A percentile compares a stretch with the other conserved stretches of the same genome.
Conservation (phyloP, 345 rosid species). For the Salix suchowensis region DNA sequence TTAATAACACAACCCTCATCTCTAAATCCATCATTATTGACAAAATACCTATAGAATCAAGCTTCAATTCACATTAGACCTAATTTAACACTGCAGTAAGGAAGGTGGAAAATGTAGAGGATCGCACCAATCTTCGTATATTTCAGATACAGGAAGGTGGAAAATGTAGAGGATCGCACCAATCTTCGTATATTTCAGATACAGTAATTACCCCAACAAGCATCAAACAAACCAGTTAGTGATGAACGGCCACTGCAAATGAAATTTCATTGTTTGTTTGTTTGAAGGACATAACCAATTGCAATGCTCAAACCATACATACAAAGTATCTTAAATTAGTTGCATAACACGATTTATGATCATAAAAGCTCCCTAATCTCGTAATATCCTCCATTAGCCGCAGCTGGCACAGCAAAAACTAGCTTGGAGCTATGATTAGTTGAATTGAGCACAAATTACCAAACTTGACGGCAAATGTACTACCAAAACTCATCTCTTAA, state of each 20-base stretch:
- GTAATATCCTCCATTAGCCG: neutral
- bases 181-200: neutral
- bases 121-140: neutral
- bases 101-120: neutral
- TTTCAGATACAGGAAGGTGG: neutral
- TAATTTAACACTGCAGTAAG: neutral
- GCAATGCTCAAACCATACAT: too few species aligned
- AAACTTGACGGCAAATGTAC: neutral
- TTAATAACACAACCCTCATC: neutral
- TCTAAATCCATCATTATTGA: neutral
- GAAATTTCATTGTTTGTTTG: neutral
- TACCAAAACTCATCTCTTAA: neutral
- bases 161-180: neutral
- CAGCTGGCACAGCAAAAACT: neutral
- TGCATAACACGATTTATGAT: neutral
- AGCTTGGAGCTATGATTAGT: neutral
- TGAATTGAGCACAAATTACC: neutral
- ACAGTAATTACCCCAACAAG: neutral
- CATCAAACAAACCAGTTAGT: neutral
- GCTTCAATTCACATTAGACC: neutral
- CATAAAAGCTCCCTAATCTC: neutral
- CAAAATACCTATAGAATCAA: neutral
- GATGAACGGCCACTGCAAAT: neutral
- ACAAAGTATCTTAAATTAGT: neutral
- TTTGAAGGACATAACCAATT: too few species aligned